Evolutionary conservation across 768 basidiomycete genomes (phyloP).

Genomic region (Leccinum olivaceopallidum): DNA sequence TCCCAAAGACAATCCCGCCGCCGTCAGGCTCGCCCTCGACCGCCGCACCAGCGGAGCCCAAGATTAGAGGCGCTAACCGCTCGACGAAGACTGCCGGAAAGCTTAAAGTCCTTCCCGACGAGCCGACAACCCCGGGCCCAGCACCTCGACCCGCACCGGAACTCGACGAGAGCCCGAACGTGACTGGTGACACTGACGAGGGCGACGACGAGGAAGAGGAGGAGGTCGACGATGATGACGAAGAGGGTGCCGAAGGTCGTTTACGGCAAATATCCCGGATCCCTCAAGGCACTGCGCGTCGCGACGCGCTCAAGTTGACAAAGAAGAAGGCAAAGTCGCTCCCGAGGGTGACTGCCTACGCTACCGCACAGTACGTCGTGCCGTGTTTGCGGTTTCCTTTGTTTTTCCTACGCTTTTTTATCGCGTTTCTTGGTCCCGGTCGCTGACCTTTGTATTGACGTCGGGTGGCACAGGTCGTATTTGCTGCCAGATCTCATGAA

Average conservation of each 20-base stretch:
- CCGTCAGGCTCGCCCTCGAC: conserved; percentile 10
- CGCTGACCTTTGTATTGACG: not conserved
- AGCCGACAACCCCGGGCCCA: conserved; percentile 55
- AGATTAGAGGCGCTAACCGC: conserved; percentile 71
- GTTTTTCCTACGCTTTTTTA: not conserved
- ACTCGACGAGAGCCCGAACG: conserved; percentile 46
- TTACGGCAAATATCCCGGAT: conserved; percentile 81
- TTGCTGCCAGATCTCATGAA: conserved; percentile 84
- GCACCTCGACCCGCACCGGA: conserved; percentile 26
- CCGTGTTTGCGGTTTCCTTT: not conserved
- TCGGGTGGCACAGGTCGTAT: conserved; percentile 63
- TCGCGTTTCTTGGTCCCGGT: not conserved
- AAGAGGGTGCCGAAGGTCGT: conserved; percentile 57
- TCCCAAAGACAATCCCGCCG: conserved; percentile 31
- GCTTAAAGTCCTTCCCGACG: conserved; percentile 85
- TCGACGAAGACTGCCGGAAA: conserved; percentile 83
- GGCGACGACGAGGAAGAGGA: conserved; percentile 66
- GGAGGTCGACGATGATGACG: conserved; percentile 50
- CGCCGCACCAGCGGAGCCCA: conserved; percentile 40
- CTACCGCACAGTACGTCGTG: conserved; percentile 74
- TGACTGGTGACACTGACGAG: conserved; percentile 68
- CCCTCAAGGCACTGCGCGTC: conserved; percentile 89
- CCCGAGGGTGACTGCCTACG: conserved; percentile 94
- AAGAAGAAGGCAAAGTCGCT: conserved; percentile 93
- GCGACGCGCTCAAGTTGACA: conserved; percentile 86